Evolutionary conservation across 306 rosid species (phyloP), one percentile per base, ranked within the genome.

Genomic region (Argentina anserina): DNA sequence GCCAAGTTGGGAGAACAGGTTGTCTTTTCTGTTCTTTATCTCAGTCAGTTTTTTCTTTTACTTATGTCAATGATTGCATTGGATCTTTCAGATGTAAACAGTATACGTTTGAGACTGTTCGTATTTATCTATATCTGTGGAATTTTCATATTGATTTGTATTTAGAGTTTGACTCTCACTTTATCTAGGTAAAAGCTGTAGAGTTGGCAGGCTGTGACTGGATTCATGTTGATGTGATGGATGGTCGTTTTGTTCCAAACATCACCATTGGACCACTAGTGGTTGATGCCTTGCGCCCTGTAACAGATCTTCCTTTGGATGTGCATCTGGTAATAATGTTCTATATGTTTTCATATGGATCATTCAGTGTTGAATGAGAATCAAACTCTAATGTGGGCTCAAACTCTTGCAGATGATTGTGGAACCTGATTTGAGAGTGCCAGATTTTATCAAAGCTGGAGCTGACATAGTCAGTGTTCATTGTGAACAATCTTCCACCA

Each of bases 171-270:
- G 78, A 55, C 71, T 79, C 65, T 80, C 47, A 56, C 65, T 72
- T 76, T 78, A 25, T 77, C 75, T 53, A 95, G 97, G 97, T 95
- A 59, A 92, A 95, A 88, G 99, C 99, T 72, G 93, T 94, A 56
- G 99, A 95, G 84, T 79, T 95, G 90, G 99, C 99, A 18, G 99
- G 99, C 72, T 92, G 99, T 87, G 99, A 95, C 84, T 95, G 99
- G 99, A 92, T 95, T 81, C 99, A 95, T 81, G 97, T 95, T 43
- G 99, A 95, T 50, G 97, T 95, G 23, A 95, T 95, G 99, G 99
- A 95, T 76, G 99, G 99, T 5, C 97, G 99, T 65, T 95, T 95
- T 82, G 99, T 95, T 53, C 99, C 97, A 67, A 95, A 95, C 63
- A 95, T 95, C 81, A 95, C 99, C 61, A 90, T 95, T 76, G 99